Evolutionary conservation across 2,329 filamentous ascomycete genomes (phyloP), one percentile per base, ranked within the genome.

Genomic region (Aspergillus floridensis): DNA sequence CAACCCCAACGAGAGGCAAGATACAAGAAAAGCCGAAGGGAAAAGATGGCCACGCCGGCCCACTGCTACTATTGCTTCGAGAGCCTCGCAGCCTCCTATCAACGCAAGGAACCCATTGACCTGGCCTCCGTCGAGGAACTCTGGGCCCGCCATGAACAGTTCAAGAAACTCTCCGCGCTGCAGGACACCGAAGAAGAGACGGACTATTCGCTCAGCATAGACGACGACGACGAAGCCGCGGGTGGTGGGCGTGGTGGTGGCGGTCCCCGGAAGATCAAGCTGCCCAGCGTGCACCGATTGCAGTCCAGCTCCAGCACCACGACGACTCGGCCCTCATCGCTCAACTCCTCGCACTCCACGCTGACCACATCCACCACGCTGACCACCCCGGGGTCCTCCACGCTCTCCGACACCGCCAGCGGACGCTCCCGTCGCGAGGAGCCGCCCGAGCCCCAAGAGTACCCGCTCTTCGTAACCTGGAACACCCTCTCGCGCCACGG

Each of bases 61-160:
- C 93, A 98, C 77, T 97, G 93, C 77, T 87, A 93, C 70, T 93
- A 88, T 77, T 97, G 93, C 81, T 98, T 99, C 81, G 95, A 99
- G 78, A 83, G 83, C 46, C 86, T 99, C 41, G 83, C 86, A 53
- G 89, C 93, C 56, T 85, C 87, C 61, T 90, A 96, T 66, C 85
- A 91, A 66, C 80, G 84, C 64, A 88, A 88, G 62, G 81, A 87
- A 59, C 79, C 90, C 11, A 81, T 92, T 67, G 82, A 81, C 52
- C 85, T 98, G 24, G 74, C 80, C 48, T 82, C 88, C 64, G 83
- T 96, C 61, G 85, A 93, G 77, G 79, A 85, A 19, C 85, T 89
- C 7, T 96, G 86, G 84, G 79, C 81, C 51, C 76, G 80, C 63
- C 82, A 86, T 69, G 71, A 79, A 59, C 72, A 73, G 59, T 68